A percentile compares a stretch with the other conserved stretches of the same genome.
Conservation (phyloP, 352 stramenopile species). For the Globisporangium alternatum region DNA sequence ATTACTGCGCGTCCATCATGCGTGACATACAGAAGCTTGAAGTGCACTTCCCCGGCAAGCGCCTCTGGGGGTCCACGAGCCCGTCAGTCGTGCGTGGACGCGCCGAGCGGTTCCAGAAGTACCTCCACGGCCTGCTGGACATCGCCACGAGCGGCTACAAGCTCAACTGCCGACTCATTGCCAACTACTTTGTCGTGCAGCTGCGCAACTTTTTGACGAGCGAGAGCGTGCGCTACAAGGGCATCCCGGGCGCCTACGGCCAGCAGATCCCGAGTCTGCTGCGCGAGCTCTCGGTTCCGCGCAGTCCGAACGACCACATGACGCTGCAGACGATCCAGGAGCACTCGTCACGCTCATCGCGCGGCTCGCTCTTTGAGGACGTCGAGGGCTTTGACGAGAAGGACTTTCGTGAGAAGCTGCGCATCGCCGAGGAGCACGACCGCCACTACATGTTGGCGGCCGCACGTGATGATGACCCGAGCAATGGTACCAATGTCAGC, state of each 20-base stretch:
- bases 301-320: constrained; percentile 19
- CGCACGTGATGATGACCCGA: not conserved
- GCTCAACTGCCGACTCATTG: constrained; percentile 56
- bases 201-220: constrained; percentile 59
- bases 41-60: constrained; percentile 50
- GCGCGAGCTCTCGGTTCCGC: constrained; percentile 33
- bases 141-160: constrained; percentile 49
- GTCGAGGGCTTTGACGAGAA: constrained; percentile 17
- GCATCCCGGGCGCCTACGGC: constrained; percentile 31
- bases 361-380: constrained; percentile 24
- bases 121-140: constrained; percentile 50
- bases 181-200: constrained; percentile 46
- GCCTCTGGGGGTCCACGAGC: constrained; percentile 56
- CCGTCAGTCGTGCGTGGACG: constrained; percentile 37
- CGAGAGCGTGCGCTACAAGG: constrained; percentile 41
- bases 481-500: not conserved
- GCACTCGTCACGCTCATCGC: constrained; percentile 20
- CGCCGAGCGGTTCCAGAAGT: constrained; percentile 50
- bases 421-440: constrained; percentile 15
- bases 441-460: not conserved
- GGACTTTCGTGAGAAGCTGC: constrained; percentile 17
- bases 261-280: constrained; percentile 46
- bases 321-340: constrained; percentile 58
- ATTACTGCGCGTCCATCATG: constrained; percentile 53
- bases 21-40: constrained; percentile 41